These are phyloP conservation scores for Trichoderma sp. DNA, from an alignment of 2,329 filamentous ascomycete species.

Conservation along the genomic window DNA sequence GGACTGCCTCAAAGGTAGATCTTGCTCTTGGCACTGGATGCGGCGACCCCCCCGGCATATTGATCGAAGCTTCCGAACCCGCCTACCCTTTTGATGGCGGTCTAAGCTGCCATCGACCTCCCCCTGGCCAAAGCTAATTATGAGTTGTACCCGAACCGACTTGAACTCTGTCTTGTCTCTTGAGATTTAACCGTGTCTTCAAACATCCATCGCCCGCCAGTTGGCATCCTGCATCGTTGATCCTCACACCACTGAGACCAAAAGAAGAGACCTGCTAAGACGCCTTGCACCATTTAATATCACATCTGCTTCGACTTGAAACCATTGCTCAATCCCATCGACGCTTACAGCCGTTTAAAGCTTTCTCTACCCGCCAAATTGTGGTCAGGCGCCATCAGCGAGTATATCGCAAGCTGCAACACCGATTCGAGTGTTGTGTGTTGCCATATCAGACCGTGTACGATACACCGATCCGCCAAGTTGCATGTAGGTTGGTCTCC, in stretches of 20 bases:
- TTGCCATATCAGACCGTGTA: not conserved
- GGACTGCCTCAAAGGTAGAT: not conserved
- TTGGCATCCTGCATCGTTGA: not conserved
- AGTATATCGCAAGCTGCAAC: not conserved
- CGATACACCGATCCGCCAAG: slow-evolving; percentile 6
- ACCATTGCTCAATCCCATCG: not conserved
- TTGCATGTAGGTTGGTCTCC: slow-evolving; percentile 19
- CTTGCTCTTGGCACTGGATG: not conserved
- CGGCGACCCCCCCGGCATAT: slow-evolving; percentile 5
- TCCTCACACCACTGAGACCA: slow-evolving; percentile 2
- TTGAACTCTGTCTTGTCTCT: not conserved
- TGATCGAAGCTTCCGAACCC: not conserved
- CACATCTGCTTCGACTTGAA: not conserved
- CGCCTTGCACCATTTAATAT: not conserved
- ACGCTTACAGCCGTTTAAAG: not conserved
- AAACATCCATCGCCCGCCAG: not conserved
- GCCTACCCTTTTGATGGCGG: not conserved
- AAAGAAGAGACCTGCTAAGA: not conserved
- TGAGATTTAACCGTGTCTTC: slow-evolving; percentile 12
- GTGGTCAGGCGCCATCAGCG: not conserved
- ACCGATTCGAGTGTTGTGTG: not conserved
- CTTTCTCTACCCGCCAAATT: not conserved
- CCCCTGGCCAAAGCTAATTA: slow-evolving; percentile 6
- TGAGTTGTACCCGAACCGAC: not conserved
- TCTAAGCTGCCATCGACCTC: not conserved